phyloP scores from a whole-genome alignment of 169 alveolate genomes.

The Plasmodium chabaudi region DNA sequence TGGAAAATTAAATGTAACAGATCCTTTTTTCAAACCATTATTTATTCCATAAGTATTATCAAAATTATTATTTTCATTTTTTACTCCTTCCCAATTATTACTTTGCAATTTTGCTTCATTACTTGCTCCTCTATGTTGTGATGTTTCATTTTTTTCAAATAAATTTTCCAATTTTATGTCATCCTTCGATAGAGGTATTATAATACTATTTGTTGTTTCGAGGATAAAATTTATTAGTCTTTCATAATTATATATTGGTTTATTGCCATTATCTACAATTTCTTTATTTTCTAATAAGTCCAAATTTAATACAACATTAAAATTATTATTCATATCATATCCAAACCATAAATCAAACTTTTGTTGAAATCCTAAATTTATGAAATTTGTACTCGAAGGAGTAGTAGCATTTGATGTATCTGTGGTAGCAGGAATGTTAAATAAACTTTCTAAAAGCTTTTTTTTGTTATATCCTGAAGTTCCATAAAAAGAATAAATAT shows the following conservation, averaged over 20 bases:
- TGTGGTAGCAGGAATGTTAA: slow-evolving; percentile 12
- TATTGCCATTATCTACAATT: slow-evolving; percentile 1
- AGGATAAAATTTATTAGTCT: slow-evolving; percentile 30
- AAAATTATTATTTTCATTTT: neutral
- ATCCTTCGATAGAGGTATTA: slow-evolving; percentile 25
- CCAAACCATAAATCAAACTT: slow-evolving; percentile 67
- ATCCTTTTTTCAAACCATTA: neutral
- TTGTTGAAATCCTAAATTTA: slow-evolving; percentile 49
- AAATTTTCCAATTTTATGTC: neutral
- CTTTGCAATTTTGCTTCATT: neutral
- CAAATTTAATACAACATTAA: slow-evolving; percentile 36
- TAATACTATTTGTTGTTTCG: slow-evolving; percentile 43
- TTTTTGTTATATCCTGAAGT: slow-evolving; percentile 27
- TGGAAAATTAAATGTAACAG: slow-evolving; percentile 2
- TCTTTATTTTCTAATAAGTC: slow-evolving; percentile 56
- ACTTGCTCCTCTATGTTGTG: neutral
- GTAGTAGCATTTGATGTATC: no score
- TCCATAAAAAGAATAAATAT: slow-evolving; percentile 56
- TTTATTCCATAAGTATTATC: neutral
- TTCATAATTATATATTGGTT: slow-evolving; percentile 30
- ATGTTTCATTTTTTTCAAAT: neutral
- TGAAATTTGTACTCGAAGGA: neutral
- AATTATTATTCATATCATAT: slow-evolving; percentile 25
- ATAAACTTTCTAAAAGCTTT: slow-evolving; percentile 29
- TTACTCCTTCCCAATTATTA: no score